Percentiles rank a stretch among this genome's conserved stretches.
Evolutionary conservation across 2,329 filamentous ascomycete species (phyloP).

Genomic region (Diaporthe sp.): DNA sequence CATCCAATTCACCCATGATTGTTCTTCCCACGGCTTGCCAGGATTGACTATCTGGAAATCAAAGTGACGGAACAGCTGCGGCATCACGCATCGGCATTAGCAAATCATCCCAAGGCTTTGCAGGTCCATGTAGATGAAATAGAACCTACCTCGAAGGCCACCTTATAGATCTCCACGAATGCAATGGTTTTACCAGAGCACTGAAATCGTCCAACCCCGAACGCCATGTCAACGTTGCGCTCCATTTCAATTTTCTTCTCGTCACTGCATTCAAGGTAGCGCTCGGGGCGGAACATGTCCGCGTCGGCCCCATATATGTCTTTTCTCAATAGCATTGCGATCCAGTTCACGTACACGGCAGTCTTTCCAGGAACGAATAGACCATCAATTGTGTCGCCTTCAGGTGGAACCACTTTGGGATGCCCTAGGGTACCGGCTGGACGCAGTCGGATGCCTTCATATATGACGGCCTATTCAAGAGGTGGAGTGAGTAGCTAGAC

Average conservation of each 20-base stretch:
- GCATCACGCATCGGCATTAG: neutral
- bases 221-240: neutral
- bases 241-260: neutral
- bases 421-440: neutral
- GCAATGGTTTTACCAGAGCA: neutral
- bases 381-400: conserved; percentile 6
- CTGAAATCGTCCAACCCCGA: neutral
- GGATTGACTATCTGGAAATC: conserved; percentile 3
- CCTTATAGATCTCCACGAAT: neutral
- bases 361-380: neutral
- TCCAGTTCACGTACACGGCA: neutral
- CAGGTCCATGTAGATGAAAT: neutral
- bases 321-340: neutral
- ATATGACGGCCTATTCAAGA: neutral
- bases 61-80: neutral
- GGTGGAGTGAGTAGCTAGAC: neutral
- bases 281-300: neutral
- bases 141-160: neutral
- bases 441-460: neutral
- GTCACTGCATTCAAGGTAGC: neutral
- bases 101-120: neutral
- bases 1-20: neutral
- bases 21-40: conserved; percentile 1
- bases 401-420: neutral
- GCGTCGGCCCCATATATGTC: neutral